phyloP scores from a whole-genome alignment of 495 filamentous ascomycete genomes.

The Lophiotrema nucula region DNA sequence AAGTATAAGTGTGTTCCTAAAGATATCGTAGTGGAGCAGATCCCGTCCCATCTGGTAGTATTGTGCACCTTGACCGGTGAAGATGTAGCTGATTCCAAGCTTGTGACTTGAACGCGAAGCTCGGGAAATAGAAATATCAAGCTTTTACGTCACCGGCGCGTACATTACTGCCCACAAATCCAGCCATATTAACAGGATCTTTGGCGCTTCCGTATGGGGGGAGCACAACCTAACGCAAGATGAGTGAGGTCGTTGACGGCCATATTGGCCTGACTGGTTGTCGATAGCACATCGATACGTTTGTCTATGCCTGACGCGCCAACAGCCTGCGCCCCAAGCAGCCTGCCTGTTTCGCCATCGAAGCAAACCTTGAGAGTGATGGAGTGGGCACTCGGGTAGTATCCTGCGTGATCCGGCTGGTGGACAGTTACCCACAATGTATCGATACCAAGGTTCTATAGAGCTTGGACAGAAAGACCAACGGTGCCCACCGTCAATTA shows the following conservation, averaged over 20 bases:
- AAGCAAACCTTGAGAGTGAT: slow-evolving; percentile 37
- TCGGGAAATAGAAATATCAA: too few species aligned
- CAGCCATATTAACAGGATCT: slow-evolving; percentile 42
- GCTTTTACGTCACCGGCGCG: slow-evolving; percentile 37
- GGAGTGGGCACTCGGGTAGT: slow-evolving; percentile 38
- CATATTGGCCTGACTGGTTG: slow-evolving; percentile 37
- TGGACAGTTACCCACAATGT: slow-evolving; percentile 39
- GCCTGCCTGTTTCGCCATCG: slow-evolving; percentile 17
- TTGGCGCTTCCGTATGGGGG: slow-evolving; percentile 41
- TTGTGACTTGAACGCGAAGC: background rate
- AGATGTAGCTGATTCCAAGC: slow-evolving; percentile 25
- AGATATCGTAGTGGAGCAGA: slow-evolving; percentile 25
- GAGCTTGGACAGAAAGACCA: slow-evolving; percentile 25
- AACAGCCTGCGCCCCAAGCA: slow-evolving; percentile 37
- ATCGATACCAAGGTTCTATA: slow-evolving; percentile 12
- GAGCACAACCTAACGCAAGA: slow-evolving; percentile 39
- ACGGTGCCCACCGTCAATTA: slow-evolving; percentile 31
- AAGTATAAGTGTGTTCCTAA: slow-evolving; percentile 13
- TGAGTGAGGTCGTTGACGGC: slow-evolving; percentile 40
- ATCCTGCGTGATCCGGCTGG: slow-evolving; percentile 39
- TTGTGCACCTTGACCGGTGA: slow-evolving; percentile 47
- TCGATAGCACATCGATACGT: slow-evolving; percentile 38
- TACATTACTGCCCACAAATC: slow-evolving; percentile 35
- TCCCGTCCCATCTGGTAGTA: slow-evolving; percentile 39
- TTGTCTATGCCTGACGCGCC: slow-evolving; percentile 37